Base-by-base conservation (phyloP, 495 filamentous ascomycete species). In the Xylaria venustula region DNA sequence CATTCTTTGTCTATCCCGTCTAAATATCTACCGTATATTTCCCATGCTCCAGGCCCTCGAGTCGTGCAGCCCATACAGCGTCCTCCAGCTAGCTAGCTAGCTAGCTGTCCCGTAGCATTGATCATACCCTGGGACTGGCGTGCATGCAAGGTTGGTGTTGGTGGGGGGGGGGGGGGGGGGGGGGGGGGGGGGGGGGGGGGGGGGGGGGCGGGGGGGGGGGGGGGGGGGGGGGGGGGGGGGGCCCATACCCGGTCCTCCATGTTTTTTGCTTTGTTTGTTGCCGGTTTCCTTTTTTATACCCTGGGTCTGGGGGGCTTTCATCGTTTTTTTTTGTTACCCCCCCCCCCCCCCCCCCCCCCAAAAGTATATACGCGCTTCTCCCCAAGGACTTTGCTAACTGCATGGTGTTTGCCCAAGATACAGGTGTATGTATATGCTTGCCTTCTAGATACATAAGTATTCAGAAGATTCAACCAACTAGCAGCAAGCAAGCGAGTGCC, bases 101-200 rank as follows among this genome's bases (percentile, higher is more conserved):
- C 40, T 34, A 41, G 51, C 14, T 28, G 11, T 20, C 48, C 42
- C 1, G 50, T 54, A 47, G 41, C 28, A 54, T 47, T 32, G 36
- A 61, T 41, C 17, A 48, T 48, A 61, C 30, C 49, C 14, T 42
- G 28, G 49, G n/a, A 37, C 42, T 50, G n/a, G 12, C 15, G 37
- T 54, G 22, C 37, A 54, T 54, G 42, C 58, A 61, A 61, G 50
- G 58, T 54, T 52, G 19, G 58, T 60, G 25, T 46, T n/a, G n/a
- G n/a, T n/a, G n/a, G n/a, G n/a, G n/a, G n/a, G n/a, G n/a, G n/a
- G n/a, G n/a, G n/a, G n/a, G n/a, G n/a, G n/a, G n/a, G n/a, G n/a
- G n/a, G n/a, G n/a, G n/a, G n/a, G n/a, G n/a, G n/a, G n/a, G n/a
- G n/a, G n/a, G n/a, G n/a, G n/a, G n/a, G n/a, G n/a, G n/a, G n/a